Percentiles rank a stretch among this genome's conserved stretches.
These are phyloP conservation scores for Ilyonectria destructans DNA, from an alignment of 2,329 filamentous ascomycete species.

Conservation along the genomic window DNA sequence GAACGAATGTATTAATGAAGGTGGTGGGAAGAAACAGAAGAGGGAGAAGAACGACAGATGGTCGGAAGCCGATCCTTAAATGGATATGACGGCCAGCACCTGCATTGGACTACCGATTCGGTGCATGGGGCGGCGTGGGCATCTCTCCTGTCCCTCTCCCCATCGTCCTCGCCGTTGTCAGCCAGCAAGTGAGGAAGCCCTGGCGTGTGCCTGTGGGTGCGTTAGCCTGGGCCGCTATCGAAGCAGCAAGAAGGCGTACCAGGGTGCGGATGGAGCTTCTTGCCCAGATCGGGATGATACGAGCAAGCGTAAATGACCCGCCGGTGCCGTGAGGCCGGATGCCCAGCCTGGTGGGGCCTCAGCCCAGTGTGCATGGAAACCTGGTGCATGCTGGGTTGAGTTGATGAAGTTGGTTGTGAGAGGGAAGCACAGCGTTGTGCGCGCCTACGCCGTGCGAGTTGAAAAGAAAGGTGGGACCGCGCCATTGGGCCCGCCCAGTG, in stretches of 20 bases:
- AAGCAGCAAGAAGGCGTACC: slow-evolving; percentile 18
- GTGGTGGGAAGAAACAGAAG: slow-evolving; percentile 31
- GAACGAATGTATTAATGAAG: slow-evolving; percentile 37
- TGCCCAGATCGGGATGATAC: slow-evolving; percentile 25
- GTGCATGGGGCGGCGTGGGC: slow-evolving; percentile 10
- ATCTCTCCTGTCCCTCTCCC: slow-evolving; percentile 24
- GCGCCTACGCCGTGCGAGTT: background rate
- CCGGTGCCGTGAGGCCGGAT: slow-evolving; percentile 4
- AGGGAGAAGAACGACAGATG: background rate
- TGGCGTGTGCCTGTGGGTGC: slow-evolving; percentile 32
- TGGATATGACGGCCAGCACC: slow-evolving; percentile 32
- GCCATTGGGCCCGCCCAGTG: background rate
- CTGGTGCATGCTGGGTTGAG: background rate
- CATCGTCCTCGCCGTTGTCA: slow-evolving; percentile 18
- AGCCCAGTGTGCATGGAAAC: background rate
- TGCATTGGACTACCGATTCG: slow-evolving; percentile 16
- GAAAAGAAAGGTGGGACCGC: background rate
- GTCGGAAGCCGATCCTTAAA: slow-evolving; percentile 44
- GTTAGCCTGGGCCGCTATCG: slow-evolving; percentile 43
- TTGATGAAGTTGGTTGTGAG: slow-evolving; percentile 4
- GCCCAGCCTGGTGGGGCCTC: background rate
- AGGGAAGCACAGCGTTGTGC: background rate
- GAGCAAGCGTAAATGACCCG: slow-evolving; percentile 2
- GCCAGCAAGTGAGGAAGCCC: slow-evolving; percentile 22
- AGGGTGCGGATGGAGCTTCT: background rate